phyloP scores from a whole-genome alignment of 257 asterid genomes.

The Scutellaria minor region DNA sequence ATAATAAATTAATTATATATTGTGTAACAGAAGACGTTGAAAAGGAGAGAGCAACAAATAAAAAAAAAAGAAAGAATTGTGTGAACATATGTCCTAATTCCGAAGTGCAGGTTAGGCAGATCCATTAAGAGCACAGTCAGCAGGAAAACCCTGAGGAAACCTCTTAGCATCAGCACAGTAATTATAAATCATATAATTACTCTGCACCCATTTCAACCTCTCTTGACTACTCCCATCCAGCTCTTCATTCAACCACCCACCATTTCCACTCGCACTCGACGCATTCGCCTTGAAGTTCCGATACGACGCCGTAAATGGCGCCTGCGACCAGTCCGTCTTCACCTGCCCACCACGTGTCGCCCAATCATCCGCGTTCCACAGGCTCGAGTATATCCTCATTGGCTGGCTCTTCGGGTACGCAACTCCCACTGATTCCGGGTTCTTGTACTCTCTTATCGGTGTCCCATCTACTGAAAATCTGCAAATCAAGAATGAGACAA shows the following conservation, averaged over 20 bases:
- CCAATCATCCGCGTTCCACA: constrained; percentile 60
- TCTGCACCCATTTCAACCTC: constrained; percentile 44
- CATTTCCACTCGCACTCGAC: background rate
- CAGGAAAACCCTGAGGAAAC: constrained; percentile 47
- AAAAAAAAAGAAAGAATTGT: constrained; percentile 24
- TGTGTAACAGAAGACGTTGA: background rate
- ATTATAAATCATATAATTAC: constrained; percentile 48
- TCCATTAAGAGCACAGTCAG: constrained; percentile 34
- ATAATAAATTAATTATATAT: too few species aligned
- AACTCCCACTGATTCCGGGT: constrained; percentile 44
- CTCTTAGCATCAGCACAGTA: constrained; percentile 47
- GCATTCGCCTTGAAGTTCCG: constrained; percentile 40
- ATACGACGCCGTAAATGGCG: constrained; percentile 53
- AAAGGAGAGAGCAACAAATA: background rate
- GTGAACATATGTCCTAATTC: background rate
- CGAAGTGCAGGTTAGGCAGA: background rate
- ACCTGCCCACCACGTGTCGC: constrained; percentile 50
- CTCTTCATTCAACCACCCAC: constrained; percentile 24
- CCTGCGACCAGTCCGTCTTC: constrained; percentile 50
- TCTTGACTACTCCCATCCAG: constrained; percentile 24
- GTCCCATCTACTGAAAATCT: constrained; percentile 47
- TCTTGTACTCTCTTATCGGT: constrained; percentile 54
- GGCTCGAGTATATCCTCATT: constrained; percentile 53
- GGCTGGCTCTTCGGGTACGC: constrained; percentile 52
- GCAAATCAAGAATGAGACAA: background rate